Percentiles rank a stretch among this genome's conserved stretches.
Conservation (phyloP, 2,329 filamentous ascomycete genomes). For the Botrytis byssoidea region DNA sequence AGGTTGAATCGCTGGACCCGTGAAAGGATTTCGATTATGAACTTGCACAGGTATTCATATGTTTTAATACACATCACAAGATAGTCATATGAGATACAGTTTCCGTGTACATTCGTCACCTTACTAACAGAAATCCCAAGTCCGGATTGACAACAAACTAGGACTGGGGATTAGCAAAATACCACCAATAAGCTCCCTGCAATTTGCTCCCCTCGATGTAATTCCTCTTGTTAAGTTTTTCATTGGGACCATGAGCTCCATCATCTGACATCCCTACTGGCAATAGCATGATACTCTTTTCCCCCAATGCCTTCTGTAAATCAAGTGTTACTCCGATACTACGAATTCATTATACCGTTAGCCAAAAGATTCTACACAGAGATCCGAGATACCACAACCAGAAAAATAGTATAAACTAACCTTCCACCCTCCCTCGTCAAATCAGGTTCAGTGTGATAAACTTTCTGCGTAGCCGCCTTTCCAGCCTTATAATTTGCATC, state of each 20-base stretch:
- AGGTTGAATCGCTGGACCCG: not conserved
- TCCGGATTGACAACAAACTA: not conserved
- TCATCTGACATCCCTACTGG: constrained; percentile 15
- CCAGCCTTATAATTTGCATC: constrained; percentile 10
- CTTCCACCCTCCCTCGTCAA: constrained; percentile 17
- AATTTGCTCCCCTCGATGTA: constrained; percentile 15
- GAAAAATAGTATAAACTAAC: not conserved
- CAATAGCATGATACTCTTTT: constrained; percentile 17
- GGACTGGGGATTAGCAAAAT: constrained; percentile 3
- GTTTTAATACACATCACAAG: not conserved
- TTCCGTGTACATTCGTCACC: not conserved
- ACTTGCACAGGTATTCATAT: not conserved
- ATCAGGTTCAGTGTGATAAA: constrained; percentile 8
- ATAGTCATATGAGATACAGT: not conserved
- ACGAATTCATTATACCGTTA: not conserved
- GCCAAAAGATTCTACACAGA: not conserved
- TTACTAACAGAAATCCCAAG: not conserved
- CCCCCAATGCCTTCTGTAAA: constrained; percentile 7
- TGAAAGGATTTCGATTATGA: not conserved
- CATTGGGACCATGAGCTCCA: constrained; percentile 10
- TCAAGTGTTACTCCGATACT: constrained; percentile 14
- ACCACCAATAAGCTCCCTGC: constrained; percentile 14
- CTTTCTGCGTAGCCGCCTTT: constrained; percentile 2
- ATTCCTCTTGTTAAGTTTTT: constrained; percentile 13
- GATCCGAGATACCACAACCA: too few relatives aligned